Base-by-base conservation (phyloP, 1,139 yeast species). In the Diutina catenulata region DNA sequence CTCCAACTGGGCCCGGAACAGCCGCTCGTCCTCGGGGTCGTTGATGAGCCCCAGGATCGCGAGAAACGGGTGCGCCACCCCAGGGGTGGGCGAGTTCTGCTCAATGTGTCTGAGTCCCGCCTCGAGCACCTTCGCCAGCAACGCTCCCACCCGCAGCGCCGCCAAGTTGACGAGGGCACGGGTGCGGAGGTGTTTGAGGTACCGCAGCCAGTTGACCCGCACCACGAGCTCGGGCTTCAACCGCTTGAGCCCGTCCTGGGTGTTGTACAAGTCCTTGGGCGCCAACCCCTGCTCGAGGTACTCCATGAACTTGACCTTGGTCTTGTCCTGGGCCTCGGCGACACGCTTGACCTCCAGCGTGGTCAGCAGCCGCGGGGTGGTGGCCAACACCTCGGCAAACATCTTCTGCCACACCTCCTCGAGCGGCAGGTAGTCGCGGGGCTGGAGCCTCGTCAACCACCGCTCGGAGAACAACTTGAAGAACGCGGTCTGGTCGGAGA, bases 111-210 rank as follows among this genome's bases (percentile, higher is more conserved):
- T 51, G 43, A 91, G 65, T 5, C 80, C 75, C 7, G 68, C 58
- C 39, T 69, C 65, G 52, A 81, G 91, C 6, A 93, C 68, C 38
- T 66, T 60, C 0, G 94, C 70, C 0, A 93, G 67, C 3, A 80
- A 57, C 10, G 68, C 57, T 5, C 98, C 98, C 36, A 87, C 59
- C 42, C 88, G 68, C 37, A 80, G 76, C 29, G 68, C 67, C 15
- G 80, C 83, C 38, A 82, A 66, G 31, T 72, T 72, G 1, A 67
- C 73, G 22, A 91, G 64, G 43, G 81, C 81, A 31, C 62, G 58
- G 13, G 81, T 69, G 45, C 96, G 69, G 49, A 79, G 67, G 33
- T 73, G 60, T 48, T 86, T 80, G 41, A 81, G 66, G 50, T 73
- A 86, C 46, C 94, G 64, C 25, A 73, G 70, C 41, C 81, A 65